Base-by-base conservation (phyloP, 305 asterid species). In the Plantago rigida region DNA sequence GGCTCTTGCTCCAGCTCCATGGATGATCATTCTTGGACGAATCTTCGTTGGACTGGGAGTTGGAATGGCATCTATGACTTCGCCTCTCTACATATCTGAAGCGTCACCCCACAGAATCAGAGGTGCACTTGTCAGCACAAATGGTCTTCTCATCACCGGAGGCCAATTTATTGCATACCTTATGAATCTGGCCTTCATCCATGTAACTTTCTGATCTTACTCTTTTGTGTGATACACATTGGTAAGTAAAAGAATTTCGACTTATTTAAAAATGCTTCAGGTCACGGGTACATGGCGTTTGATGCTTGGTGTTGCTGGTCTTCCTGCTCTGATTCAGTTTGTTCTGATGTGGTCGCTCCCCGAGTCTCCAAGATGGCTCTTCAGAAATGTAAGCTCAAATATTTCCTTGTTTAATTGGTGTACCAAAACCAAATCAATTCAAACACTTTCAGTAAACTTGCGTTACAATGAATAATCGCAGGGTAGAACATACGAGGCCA, bases 31-130 rank as follows among this genome's bases (percentile, higher is more conserved):
- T 52, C 0, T 76, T 9, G 94, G 94, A n/a, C 73, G 94, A 59
- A 17, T 86, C 11, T 75, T 83, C 15, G 88, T 86, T 10, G 94
- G 94, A 15, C 52, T 85, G 9, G 91, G 91, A 36, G 94, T 85
- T n/a, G 94, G 94, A 52, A 86, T 86, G 94, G 91, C 87, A 0
- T 86, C 94, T 29, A 86, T 86, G 94, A 86, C 88, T 13, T 66
- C 88, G 11, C 94, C 94, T 13, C 82, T 86, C 7, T 86, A 86
- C 62, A 86, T 86, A 10, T 83, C 94, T 0, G 94, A 86, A 70
- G 86, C 88, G 58, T 83, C 94, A 0, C 94, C 91, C 10, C 83
- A 79, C 64, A 79, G 82, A 68, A 83, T 83, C 63, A 75, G 94
- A 69, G 94, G 94, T 2, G 94, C 94, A 1, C 91, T 86, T 29